These are phyloP conservation scores for Quercus tomentella DNA, from an alignment of 331 rosid genomes.

Conservation along the genomic window DNA sequence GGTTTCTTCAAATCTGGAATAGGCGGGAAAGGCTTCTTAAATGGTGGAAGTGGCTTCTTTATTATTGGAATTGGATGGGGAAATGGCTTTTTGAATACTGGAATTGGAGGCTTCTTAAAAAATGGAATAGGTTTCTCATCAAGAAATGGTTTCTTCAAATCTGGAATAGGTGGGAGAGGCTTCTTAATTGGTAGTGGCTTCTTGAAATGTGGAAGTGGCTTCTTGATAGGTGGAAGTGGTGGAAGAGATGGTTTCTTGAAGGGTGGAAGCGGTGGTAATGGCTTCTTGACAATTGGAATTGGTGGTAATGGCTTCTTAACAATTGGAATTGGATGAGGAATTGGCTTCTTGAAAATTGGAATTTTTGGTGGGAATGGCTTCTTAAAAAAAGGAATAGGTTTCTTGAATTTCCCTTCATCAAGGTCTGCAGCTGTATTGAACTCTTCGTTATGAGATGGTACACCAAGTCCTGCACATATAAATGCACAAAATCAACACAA, in stretches of 20 bases:
- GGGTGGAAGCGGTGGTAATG: not conserved
- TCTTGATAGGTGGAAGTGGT: not conserved
- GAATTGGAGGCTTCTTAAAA: not conserved
- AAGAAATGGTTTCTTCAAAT: too few relatives aligned
- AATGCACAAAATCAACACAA: not conserved
- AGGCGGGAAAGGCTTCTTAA: too few relatives aligned
- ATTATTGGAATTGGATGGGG: not conserved
- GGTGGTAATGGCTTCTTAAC: slow-evolving; percentile 23
- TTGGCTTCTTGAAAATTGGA: not conserved
- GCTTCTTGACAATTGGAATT: not conserved
- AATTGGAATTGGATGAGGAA: not conserved
- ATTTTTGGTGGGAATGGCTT: slow-evolving; percentile 13
- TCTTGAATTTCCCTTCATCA: slow-evolving; percentile 22
- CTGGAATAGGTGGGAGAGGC: too few relatives aligned
- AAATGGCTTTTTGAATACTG: not conserved
- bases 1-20: not conserved
- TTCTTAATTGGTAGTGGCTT: too few relatives aligned
- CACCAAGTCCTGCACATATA: not conserved
- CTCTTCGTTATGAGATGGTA: slow-evolving; percentile 5
- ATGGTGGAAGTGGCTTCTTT: not conserved
- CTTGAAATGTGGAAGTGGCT: not conserved
- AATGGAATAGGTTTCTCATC: too few relatives aligned
- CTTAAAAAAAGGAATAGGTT: slow-evolving; percentile 21
- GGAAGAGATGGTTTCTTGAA: not conserved
- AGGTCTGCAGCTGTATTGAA: slow-evolving; percentile 1